These are phyloP conservation scores for Pestalotiopsis sp. DNA, from an alignment of 2,329 filamentous ascomycete species.

Conservation along the genomic window DNA sequence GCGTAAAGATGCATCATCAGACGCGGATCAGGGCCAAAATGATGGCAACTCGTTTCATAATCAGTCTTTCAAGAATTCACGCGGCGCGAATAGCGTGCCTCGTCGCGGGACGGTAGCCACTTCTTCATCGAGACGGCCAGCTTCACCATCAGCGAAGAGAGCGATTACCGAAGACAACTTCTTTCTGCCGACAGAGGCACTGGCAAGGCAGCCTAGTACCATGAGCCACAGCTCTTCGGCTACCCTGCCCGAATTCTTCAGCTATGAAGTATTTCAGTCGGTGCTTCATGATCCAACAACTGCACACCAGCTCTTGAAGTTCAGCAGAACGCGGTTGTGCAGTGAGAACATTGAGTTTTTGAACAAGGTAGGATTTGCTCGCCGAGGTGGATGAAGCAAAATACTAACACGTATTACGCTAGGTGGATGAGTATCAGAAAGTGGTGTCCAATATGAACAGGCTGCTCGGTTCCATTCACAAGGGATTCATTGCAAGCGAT, in stretches of 20 bases:
- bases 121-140: not conserved
- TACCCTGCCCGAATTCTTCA: slow-evolving; percentile 42
- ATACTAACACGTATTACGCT: not conserved
- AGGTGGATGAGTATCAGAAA: slow-evolving; percentile 46
- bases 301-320: slow-evolving; percentile 43
- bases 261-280: slow-evolving; percentile 41
- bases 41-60: not conserved
- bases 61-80: not conserved
- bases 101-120: not conserved
- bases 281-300: slow-evolving; percentile 45
- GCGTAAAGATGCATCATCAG: not conserved
- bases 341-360: slow-evolving; percentile 50
- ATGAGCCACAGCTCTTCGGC: slow-evolving; percentile 7
- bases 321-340: slow-evolving; percentile 40
- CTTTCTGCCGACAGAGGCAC: not conserved
- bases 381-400: slow-evolving; percentile 1
- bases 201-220: not conserved
- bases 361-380: slow-evolving; percentile 37
- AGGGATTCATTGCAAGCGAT: slow-evolving; percentile 27
- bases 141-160: not conserved
- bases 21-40: not conserved
- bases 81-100: not conserved
- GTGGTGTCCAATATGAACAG: slow-evolving; percentile 42
- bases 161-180: not conserved
- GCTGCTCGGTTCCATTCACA: slow-evolving; percentile 38